Conservation (phyloP, 2,329 filamentous ascomycete species). For the Gnomoniopsis sp. region DNA sequence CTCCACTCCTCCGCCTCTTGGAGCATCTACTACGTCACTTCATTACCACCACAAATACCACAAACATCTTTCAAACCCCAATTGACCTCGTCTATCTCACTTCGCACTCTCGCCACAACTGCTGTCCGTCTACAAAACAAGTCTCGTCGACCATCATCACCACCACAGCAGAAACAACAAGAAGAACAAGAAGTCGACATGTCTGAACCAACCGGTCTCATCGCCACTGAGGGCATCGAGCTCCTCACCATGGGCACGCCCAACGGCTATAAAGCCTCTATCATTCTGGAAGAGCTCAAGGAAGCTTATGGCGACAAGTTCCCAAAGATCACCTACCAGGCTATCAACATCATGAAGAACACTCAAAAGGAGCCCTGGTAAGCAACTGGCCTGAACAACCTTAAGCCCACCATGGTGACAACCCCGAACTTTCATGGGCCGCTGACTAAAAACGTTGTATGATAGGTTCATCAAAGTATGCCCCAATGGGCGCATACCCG, state of each 20-base stretch:
- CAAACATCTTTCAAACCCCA: background rate
- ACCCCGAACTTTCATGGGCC: no score
- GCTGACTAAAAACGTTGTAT: no score
- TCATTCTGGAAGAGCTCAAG: slow-evolving; percentile 64
- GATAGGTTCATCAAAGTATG: slow-evolving; percentile 38
- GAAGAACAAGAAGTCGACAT: slow-evolving; percentile 23
- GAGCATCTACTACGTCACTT: no score
- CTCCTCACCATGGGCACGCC: slow-evolving; percentile 56
- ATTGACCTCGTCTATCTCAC: background rate
- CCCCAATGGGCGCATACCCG: slow-evolving; percentile 65
- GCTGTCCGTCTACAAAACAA: background rate
- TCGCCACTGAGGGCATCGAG: slow-evolving; percentile 62
- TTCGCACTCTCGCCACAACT: background rate
- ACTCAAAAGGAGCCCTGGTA: slow-evolving; percentile 68
- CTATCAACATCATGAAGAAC: slow-evolving; percentile 58
- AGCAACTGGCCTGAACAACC: no score
- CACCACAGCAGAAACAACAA: background rate
- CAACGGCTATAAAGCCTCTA: slow-evolving; percentile 55
- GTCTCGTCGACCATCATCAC: background rate
- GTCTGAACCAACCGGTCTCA: slow-evolving; percentile 50
- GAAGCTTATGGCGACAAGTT: slow-evolving; percentile 53
- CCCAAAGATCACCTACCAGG: slow-evolving; percentile 42
- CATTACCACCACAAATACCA: no score
- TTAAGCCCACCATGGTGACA: no score
- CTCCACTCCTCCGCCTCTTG: no score